These are phyloP conservation scores for Zopfochytrium polystomum DNA, from an alignment of 371 early-diverging fungal species.

Conservation along the genomic window DNA sequence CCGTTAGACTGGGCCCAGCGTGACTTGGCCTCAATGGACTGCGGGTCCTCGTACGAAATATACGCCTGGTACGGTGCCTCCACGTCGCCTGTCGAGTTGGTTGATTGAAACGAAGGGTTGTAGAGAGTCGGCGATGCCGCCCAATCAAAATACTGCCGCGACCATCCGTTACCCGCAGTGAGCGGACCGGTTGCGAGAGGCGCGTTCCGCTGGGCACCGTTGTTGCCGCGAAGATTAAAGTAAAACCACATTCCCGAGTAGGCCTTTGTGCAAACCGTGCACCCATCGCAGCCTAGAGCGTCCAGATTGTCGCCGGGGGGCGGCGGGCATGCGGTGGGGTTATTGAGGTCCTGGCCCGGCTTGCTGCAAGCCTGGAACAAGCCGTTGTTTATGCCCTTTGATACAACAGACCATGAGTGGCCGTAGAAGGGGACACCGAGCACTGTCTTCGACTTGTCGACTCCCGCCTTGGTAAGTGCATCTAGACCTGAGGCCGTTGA, in stretches of 20 bases:
- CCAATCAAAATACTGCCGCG: slow-evolving; percentile 69
- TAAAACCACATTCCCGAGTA: slow-evolving; percentile 24
- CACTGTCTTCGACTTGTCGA: slow-evolving; percentile 61
- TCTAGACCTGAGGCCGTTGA: slow-evolving; percentile 55
- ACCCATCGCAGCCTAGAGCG: neutral
- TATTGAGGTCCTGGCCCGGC: neutral
- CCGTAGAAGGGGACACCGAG: slow-evolving; percentile 47
- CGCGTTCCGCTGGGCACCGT: neutral
- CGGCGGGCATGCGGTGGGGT: slow-evolving; percentile 14
- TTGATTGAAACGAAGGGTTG: slow-evolving; percentile 56
- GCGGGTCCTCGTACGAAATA: slow-evolving; percentile 2
- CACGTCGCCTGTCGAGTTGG: no score
- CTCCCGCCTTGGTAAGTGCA: slow-evolving; percentile 60
- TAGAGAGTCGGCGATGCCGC: slow-evolving; percentile 38
- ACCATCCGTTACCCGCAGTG: slow-evolving; percentile 45
- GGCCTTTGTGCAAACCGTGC: slow-evolving; percentile 7
- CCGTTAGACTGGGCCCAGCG: slow-evolving; percentile 4
- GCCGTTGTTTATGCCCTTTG: slow-evolving; percentile 42
- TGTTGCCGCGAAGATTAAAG: slow-evolving; percentile 12
- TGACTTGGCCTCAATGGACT: slow-evolving; percentile 4
- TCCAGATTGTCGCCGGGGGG: slow-evolving; percentile 11
- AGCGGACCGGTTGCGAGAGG: slow-evolving; percentile 62
- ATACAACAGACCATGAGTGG: slow-evolving; percentile 29
- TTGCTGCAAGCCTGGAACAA: slow-evolving; percentile 15
- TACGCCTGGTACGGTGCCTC: no score